Percentiles rank a stretch among this genome's conserved stretches.
Evolutionary conservation across 192 early-diverging fungal species (phyloP).

Genomic region (Ambispora gerdemannii): DNA sequence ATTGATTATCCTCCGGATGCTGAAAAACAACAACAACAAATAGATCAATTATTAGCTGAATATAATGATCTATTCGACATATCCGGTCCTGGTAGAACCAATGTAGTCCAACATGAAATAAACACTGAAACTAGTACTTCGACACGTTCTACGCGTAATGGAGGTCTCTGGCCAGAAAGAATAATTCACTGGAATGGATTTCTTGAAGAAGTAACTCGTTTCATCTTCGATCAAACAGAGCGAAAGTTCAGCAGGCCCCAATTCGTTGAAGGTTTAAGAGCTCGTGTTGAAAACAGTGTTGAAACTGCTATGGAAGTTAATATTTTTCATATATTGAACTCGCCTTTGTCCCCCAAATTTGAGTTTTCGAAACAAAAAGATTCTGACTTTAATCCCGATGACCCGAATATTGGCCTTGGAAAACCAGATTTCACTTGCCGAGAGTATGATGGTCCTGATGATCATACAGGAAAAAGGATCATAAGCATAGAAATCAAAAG

Average conservation of each 20-base stretch:
- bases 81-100: too few species aligned
- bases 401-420: constrained; percentile 17
- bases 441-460: constrained; percentile 18
- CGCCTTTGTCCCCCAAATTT: constrained; percentile 5
- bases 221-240: constrained; percentile 15
- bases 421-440: constrained; percentile 22
- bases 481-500: constrained; percentile 17
- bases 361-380: constrained; percentile 26
- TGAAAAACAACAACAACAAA: too few species aligned
- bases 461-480: constrained; percentile 15
- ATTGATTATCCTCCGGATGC: constrained; percentile 18
- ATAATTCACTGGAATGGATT: constrained; percentile 24
- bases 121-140: too few species aligned
- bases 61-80: too few species aligned
- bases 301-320: constrained; percentile 23
- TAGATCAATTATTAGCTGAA: too few species aligned
- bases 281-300: constrained; percentile 23
- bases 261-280: constrained; percentile 29
- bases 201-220: constrained; percentile 18
- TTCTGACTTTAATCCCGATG: constrained; percentile 24
- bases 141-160: constrained; percentile 8
- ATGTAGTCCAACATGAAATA: too few species aligned
- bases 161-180: constrained; percentile 22
- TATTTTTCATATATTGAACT: constrained; percentile 28
- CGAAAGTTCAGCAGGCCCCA: constrained; percentile 11